These are phyloP conservation scores for Mycena indigotica DNA, from an alignment of 768 basidiomycete species.

Conservation along the genomic window DNA sequence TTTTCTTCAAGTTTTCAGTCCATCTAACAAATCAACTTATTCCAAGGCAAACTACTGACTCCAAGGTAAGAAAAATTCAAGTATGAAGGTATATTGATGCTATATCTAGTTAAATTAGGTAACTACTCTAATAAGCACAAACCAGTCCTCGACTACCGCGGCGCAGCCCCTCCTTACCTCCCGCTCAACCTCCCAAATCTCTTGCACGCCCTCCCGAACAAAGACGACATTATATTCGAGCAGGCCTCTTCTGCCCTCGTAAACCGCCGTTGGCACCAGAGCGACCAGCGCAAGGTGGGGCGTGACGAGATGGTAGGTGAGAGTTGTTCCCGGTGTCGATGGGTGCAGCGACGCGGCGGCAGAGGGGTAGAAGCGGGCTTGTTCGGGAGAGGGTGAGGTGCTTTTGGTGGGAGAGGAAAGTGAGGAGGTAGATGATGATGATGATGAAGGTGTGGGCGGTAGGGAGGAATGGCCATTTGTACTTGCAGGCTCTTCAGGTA, in stretches of 20 bases:
- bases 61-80: too few species aligned
- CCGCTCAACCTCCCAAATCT: conserved; percentile 77
- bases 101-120: too few species aligned
- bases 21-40: too few species aligned
- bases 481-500: conserved; percentile 19
- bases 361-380: conserved; percentile 66
- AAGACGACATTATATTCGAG: conserved; percentile 88
- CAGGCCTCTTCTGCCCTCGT: conserved; percentile 70
- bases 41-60: too few species aligned
- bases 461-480: conserved; percentile 15
- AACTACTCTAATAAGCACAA: too few species aligned
- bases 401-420: conserved; percentile 24
- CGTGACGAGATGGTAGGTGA: conserved; percentile 83
- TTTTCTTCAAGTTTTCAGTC: too few species aligned
- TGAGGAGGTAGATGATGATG: conserved; percentile 28
- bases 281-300: conserved; percentile 71
- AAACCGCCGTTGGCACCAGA: conserved; percentile 71
- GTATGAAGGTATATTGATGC: too few species aligned
- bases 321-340: conserved; percentile 66
- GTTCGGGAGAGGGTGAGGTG: conserved; percentile 12
- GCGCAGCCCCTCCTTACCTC: conserved; percentile 54
- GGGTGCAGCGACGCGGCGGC: conserved; percentile 66
- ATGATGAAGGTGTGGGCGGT: conserved; percentile 29
- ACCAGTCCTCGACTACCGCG: too few species aligned
- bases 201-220: conserved; percentile 80